A percentile compares a stretch with the other conserved stretches of the same genome.
Conservation (phyloP, 306 rosid species). For the Rosa chinensis region DNA sequence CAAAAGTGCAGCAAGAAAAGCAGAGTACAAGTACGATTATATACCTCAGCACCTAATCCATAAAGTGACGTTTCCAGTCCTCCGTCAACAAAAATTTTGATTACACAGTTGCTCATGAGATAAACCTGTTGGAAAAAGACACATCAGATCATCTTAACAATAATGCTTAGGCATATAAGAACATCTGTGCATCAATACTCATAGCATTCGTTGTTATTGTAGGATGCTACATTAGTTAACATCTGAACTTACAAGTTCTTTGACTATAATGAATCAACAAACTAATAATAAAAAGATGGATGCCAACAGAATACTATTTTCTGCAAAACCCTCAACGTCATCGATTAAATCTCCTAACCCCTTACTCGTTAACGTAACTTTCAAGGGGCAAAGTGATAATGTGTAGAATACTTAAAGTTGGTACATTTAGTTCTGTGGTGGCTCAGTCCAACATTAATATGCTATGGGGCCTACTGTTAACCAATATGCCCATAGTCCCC, state of each 20-base stretch:
- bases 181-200: background rate
- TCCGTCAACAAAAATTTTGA: slow-evolving; percentile 83
- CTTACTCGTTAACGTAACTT: background rate
- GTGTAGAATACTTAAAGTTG: background rate
- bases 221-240: background rate
- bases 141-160: slow-evolving; percentile 21
- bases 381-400: background rate
- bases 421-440: background rate
- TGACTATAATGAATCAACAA: background rate
- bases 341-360: background rate
- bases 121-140: slow-evolving; percentile 62
- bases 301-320: background rate
- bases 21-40: slow-evolving; percentile 15
- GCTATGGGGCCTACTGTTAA: background rate
- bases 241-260: background rate
- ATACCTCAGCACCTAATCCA: slow-evolving; percentile 85
- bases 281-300: background rate
- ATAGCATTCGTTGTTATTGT: background rate
- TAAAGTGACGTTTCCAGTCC: slow-evolving; percentile 84
- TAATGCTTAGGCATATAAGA: slow-evolving; percentile 9
- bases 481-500: too few species aligned
- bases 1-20: slow-evolving; percentile 23
- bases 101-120: slow-evolving; percentile 58
- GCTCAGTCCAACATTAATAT: background rate
- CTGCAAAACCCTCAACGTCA: background rate